Evolutionary conservation across 768 basidiomycete species (phyloP), one percentile per base, ranked within the genome.

Genomic region (Xerocomus spinulosus): DNA sequence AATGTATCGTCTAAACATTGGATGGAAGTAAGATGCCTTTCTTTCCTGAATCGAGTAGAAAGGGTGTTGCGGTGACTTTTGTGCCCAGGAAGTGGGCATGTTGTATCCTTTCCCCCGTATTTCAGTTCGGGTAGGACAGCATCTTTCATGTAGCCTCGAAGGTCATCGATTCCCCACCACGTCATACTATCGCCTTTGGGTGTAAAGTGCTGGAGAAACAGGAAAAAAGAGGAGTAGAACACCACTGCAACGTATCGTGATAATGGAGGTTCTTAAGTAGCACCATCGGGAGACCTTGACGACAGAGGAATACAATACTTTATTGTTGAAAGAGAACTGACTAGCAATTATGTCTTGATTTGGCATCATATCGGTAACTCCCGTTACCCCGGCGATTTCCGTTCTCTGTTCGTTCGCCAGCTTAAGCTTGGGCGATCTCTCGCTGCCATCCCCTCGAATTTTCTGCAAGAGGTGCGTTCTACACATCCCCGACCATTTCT

Each of bases 61-160:
- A 68, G 62, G 13, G 61, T 64, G 44, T 55, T 69, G 50, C 58
- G 59, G 45, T 70, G 67, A 30, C 69, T 70, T 44, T 70, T 70
- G 49, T 68, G 58, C 10, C 65, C 65, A 0, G 48, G 45, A 13
- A 57, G 69, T 9, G 62, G 58, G 33, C 49, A 50, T 8, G 28
- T 36, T 12, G 55, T 43, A 14, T 53, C 51, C 4, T 58, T 56
- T 0, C 42, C 49, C 13, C 63, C 56, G 6, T 64, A 58, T 41
- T 68, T 69, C 29, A 70, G 40, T 17, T 60, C 59, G 15, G 67
- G 67, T 37, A 68, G 59, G 13, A 62, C 46, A 17, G 67, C 67
- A 51, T 68, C 68, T 45, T 54, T 60, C 54, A 68, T 66, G 50
- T 68, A 68, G 25, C 58, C 63, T 18, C 55, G 65, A 43, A 70